Evolutionary conservation across 257 asterid genomes (phyloP).

Genomic region (Penstemon davidsonii): DNA sequence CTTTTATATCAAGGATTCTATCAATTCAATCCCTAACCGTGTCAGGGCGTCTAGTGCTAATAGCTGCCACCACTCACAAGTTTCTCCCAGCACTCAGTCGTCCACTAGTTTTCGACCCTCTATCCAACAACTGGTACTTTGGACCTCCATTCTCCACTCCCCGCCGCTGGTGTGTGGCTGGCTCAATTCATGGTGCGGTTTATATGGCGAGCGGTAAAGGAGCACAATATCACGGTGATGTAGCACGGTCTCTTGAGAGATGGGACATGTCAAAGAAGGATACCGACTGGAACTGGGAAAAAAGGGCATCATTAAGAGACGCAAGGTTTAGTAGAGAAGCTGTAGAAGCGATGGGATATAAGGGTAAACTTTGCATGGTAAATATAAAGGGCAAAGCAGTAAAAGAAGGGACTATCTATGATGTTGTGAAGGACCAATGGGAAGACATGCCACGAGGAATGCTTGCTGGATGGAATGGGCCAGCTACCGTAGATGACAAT

Average conservation of each 20-base stretch:
- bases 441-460: conserved; percentile 63
- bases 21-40: conserved; percentile 57
- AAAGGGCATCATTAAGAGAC: conserved; percentile 40
- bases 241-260: conserved; percentile 63
- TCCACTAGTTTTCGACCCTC: conserved; percentile 63
- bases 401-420: conserved; percentile 52
- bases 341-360: conserved; percentile 55
- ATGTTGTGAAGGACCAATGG: conserved; percentile 41
- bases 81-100: conserved; percentile 54
- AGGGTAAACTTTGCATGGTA: conserved; percentile 67
- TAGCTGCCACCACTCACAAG: conserved; percentile 53
- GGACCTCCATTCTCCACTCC: conserved; percentile 63
- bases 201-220: conserved; percentile 68
- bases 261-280: conserved; percentile 52
- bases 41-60: conserved; percentile 39
- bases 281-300: conserved; percentile 56
- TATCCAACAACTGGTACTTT: conserved; percentile 45
- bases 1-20: conserved; percentile 63
- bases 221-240: conserved; percentile 40
- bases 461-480: conserved; percentile 72
- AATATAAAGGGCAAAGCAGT: conserved; percentile 55
- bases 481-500: conserved; percentile 42
- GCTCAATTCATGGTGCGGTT: conserved; percentile 34
- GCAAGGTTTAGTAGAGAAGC: conserved; percentile 78
- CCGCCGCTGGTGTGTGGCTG: conserved; percentile 71